Base-by-base conservation (phyloP, 1,139 yeast genomes). In the Candida labiduridarum region DNA sequence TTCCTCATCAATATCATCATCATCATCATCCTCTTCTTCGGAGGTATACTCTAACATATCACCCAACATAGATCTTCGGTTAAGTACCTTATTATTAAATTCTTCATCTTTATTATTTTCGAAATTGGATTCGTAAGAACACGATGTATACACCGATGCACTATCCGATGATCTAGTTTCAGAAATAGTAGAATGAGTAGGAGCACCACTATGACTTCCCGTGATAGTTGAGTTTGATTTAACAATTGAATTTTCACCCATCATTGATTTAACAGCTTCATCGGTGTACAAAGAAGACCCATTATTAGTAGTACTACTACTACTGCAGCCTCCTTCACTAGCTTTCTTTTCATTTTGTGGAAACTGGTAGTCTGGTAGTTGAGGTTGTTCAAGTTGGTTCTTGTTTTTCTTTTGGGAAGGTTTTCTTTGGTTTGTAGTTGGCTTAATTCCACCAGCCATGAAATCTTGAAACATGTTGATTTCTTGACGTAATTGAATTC, bases 31-130 rank as follows among this genome's bases (percentile, higher is more conserved):
- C 27, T 60, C 67, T n/a, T 59, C 62, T 42, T 67, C 73, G 1
- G 79, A 74, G 31, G 67, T 70, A 52, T 75, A 75, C 49, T 75
- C 80, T 49, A 76, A 65, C 81, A 76, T 76, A 14, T 76, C 80
- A 19, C 79, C 78, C 52, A 76, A 62, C 62, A 76, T 68, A 3
- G 79, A 74, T 51, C 75, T 68, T 52, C 81, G 65, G 56, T 76
- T 70, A 47, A 61, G 59, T 47, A 52, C 49, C 12, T 49, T 49
- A 29, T 41, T 40, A 10, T 47, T 41, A 40, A 57, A 57, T 33
- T 54, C 58, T 30, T 47, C 50, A 34, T 57, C 57, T 29, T 33
- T 22, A 31, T 42, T 27, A 31, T 31, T 31, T 4, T n/a, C 9
- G 19, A 15, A 14, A 22, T 25, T 25, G 5, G 31, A 25, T 16